Percentiles rank a stretch among this genome's conserved stretches.
These are phyloP conservation scores for Oryza meridionalis DNA, from an alignment of 176 grass and related monocot species.

Conservation along the genomic window DNA sequence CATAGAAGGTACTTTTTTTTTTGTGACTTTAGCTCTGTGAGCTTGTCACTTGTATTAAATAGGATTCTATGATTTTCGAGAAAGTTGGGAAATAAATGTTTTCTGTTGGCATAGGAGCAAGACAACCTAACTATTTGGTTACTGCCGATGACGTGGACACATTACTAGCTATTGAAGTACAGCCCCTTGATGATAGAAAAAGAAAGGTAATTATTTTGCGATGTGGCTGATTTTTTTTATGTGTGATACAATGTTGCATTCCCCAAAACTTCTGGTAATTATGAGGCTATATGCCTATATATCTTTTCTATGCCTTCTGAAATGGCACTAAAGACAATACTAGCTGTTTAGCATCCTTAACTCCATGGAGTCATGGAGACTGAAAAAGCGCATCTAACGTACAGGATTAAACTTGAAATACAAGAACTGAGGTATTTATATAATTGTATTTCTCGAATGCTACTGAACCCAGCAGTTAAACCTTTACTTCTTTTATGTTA, in stretches of 20 bases:
- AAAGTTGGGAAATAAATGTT: constrained; percentile 27
- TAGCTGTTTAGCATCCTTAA: not conserved
- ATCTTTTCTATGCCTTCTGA: not conserved
- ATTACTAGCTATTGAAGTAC: constrained; percentile 90
- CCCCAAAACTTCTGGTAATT: not conserved
- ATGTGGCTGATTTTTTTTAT: constrained; percentile 31
- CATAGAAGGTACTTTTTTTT: constrained; percentile 70
- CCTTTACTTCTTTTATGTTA: not conserved
- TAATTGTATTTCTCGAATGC: not conserved
- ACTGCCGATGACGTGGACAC: constrained; percentile 93
- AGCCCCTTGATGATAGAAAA: constrained; percentile 93
- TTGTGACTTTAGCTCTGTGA: constrained; percentile 19
- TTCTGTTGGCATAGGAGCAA: constrained; percentile 65
- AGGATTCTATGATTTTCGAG: constrained; percentile 30
- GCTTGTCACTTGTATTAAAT: constrained; percentile 25
- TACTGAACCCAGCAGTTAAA: not conserved
- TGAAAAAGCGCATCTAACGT: not conserved
- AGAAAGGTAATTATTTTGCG: constrained; percentile 64
- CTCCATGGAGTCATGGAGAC: not conserved
- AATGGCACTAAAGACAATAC: not conserved
- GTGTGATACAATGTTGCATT: not conserved
- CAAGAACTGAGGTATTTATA: not conserved
- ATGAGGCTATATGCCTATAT: not conserved
- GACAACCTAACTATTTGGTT: constrained; percentile 84
- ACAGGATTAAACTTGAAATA: not conserved